Conservation (phyloP, 2,329 filamentous ascomycete genomes). For the Akanthomyces dipterigenus region DNA sequence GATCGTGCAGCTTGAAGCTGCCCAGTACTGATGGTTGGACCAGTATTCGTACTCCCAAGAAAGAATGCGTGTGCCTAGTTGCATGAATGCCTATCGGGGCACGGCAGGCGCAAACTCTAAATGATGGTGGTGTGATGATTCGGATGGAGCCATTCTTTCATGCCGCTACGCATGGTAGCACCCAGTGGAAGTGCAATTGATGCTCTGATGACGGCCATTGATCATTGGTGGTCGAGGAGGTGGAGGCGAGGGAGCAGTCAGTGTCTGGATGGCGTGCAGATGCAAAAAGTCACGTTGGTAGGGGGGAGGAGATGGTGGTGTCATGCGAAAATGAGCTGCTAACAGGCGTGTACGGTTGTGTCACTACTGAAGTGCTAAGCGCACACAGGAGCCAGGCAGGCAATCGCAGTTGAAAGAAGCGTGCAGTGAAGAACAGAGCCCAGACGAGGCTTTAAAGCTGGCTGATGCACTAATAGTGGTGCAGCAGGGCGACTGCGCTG, state of each 20-base stretch:
- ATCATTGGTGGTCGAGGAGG: background rate
- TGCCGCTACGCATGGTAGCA: background rate
- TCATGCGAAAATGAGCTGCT: background rate
- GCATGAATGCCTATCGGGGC: background rate
- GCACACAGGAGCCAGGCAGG: background rate
- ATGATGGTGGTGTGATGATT: background rate
- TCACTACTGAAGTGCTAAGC: background rate
- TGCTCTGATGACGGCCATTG: background rate
- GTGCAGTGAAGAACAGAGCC: background rate
- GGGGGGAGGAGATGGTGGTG: background rate
- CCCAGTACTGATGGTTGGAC: too few species aligned
- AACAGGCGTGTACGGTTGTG: background rate
- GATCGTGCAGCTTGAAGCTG: too few species aligned
- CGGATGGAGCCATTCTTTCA: background rate
- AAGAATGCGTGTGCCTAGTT: too few species aligned
- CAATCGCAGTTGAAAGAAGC: too few species aligned
- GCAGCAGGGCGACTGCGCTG: constrained; percentile 6
- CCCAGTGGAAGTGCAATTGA: background rate
- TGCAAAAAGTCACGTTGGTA: background rate
- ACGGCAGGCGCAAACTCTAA: background rate
- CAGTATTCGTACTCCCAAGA: too few species aligned
- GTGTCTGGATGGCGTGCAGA: constrained; percentile 2
- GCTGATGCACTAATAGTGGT: constrained; percentile 2
- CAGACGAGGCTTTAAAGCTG: background rate
- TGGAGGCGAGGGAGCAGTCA: background rate